Percentiles rank a stretch among this genome's conserved stretches.
Evolutionary conservation across 768 basidiomycete species (phyloP).

Genomic region (Agrocybe praecox): DNA sequence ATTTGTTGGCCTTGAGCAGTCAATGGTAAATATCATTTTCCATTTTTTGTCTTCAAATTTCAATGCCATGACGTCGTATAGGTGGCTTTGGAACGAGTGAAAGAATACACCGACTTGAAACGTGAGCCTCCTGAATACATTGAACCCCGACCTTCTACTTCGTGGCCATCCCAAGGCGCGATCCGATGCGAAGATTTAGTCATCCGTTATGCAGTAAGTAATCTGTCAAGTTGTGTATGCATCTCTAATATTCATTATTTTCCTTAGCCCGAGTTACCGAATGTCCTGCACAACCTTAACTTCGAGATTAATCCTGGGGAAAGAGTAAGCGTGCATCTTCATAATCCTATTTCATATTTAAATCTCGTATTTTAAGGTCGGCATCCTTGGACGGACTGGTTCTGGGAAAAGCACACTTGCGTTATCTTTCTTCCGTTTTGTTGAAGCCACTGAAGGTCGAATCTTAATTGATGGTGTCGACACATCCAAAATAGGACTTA

Average conservation of each 20-base stretch:
- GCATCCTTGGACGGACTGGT: constrained; percentile 70
- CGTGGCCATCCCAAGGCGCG: constrained; percentile 77
- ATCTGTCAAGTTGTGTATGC: constrained; percentile 15
- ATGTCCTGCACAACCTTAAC: constrained; percentile 79
- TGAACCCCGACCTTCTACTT: constrained; percentile 78
- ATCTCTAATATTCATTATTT: neutral
- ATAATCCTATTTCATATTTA: neutral
- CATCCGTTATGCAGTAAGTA: constrained; percentile 75
- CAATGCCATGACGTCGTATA: constrained; percentile 22
- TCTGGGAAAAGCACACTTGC: constrained; percentile 82
- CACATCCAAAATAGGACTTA: constrained; percentile 77
- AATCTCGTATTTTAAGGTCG: constrained; percentile 22
- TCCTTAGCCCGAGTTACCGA: constrained; percentile 77
- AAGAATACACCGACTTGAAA: constrained; percentile 83
- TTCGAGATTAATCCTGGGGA: constrained; percentile 76
- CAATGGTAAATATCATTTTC: constrained; percentile 65
- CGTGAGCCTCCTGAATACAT: constrained; percentile 83
- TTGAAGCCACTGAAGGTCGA: constrained; percentile 79
- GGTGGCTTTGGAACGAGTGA: constrained; percentile 88
- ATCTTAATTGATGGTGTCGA: constrained; percentile 81
- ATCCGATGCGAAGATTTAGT: constrained; percentile 75
- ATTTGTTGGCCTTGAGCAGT: constrained; percentile 88
- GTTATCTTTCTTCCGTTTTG: constrained; percentile 80
- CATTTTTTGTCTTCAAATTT: neutral
- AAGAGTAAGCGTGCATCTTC: constrained; percentile 47